phyloP scores from a whole-genome alignment of 441 rosid species.

The Capsella rubella region DNA sequence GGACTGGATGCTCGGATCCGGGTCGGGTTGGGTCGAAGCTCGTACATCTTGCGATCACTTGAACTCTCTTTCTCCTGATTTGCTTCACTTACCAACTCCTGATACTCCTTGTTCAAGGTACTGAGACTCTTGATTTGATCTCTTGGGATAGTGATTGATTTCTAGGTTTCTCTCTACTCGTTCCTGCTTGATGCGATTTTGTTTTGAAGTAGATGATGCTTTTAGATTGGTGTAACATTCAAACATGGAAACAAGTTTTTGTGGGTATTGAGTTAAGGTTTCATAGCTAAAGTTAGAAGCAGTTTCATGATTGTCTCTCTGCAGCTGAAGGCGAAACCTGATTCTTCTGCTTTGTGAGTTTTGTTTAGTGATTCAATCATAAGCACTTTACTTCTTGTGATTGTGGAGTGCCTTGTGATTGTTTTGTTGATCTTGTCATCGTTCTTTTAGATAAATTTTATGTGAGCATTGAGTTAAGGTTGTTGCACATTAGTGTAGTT shows the following conservation, averaged over 20 bases:
- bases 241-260: background rate
- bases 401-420: background rate
- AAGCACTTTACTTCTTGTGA: background rate
- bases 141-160: background rate
- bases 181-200: background rate
- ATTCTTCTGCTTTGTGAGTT: background rate
- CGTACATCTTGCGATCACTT: conserved; percentile 81
- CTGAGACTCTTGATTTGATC: background rate
- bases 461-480: background rate
- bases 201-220: background rate
- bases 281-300: background rate
- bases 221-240: background rate
- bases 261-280: background rate
- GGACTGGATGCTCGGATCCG: conserved; percentile 63
- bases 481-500: background rate
- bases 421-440: conserved; percentile 16
- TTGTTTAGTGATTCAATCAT: background rate
- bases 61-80: conserved; percentile 65
- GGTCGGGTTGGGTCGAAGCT: conserved; percentile 94
- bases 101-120: conserved; percentile 76
- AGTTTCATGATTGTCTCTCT: background rate
- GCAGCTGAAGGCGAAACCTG: background rate
- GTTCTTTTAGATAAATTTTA: background rate
- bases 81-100: conserved; percentile 68
- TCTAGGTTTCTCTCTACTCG: background rate